phyloP scores from a whole-genome alignment of 768 basidiomycete genomes.

The Russula sp. region DNA sequence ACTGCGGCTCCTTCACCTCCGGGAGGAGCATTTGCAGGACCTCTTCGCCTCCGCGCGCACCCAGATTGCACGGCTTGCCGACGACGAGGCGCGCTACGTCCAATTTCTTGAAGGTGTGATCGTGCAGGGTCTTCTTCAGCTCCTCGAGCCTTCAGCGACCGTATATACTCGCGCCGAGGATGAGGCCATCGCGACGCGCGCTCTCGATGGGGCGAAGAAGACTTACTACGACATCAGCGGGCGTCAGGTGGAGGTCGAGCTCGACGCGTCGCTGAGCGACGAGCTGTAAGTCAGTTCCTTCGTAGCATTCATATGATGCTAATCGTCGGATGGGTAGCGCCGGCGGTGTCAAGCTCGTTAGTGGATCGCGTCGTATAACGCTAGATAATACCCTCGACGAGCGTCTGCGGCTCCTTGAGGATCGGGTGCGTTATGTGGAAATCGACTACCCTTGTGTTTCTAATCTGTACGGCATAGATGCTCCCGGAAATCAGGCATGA shows the following conservation, averaged over 20 bases:
- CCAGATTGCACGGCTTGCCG: conserved; percentile 52
- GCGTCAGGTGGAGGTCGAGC: conserved; percentile 45
- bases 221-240: conserved; percentile 78
- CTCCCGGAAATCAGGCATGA: conserved; percentile 88
- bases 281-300: conserved; percentile 46
- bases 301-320: not conserved
- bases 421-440: conserved; percentile 50
- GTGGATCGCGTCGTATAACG: conserved; percentile 68
- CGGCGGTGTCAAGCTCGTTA: conserved; percentile 77
- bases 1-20: conserved; percentile 77
- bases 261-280: conserved; percentile 56
- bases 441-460: not conserved
- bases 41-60: conserved; percentile 71
- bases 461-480: conserved; percentile 52
- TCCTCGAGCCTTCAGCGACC: conserved; percentile 68
- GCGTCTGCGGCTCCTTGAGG: conserved; percentile 80
- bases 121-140: conserved; percentile 75
- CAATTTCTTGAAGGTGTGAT: conserved; percentile 81
- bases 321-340: conserved; percentile 40
- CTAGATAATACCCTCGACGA: conserved; percentile 95
- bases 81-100: conserved; percentile 61
- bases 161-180: conserved; percentile 68
- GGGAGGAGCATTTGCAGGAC: conserved; percentile 88
- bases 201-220: conserved; percentile 54
- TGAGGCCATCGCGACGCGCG: conserved; percentile 48